Base-by-base conservation (phyloP, 495 filamentous ascomycete genomes). In the Aspergillus panamensis region DNA sequence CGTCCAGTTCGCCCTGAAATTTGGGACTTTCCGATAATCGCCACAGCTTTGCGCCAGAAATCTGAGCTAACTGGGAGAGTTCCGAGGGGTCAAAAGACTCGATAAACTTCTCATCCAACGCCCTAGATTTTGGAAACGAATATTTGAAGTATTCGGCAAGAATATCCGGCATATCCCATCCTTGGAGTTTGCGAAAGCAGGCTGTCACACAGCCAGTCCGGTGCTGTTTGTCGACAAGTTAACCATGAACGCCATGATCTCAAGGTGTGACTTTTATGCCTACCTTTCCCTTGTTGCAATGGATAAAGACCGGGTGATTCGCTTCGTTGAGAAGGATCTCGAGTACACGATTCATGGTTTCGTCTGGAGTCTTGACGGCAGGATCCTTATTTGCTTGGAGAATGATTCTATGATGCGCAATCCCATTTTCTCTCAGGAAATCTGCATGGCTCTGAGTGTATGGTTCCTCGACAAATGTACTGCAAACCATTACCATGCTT, bases 241-340 rank as follows among this genome's bases (percentile, higher is more conserved):
- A 55, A 31, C 13, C 8, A 20, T 5, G 2, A 30, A n/a, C 7
- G 3, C 35, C 13, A 10, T 44, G 1, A 3, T 19, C 25, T 19
- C 13, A 33, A 17, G 0, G 19, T 29, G 17, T 13, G 5, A 6
- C 16, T n/a, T 17, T 25, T 3, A 1, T 19, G 66, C 76, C 57
- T 74, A 88, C 87, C 76, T 87, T 91, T 58, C 91, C 91, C 62
- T 94, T 90, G 63, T 96, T 96, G 73, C 91, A 96, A 63, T 96
- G 91, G 32, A 96, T 83, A 37, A 94, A 75, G 1, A 96, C 63
- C 0, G 91, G 91, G 57, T 92, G 83, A 54, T 91, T 90, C 12
- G 74, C 66, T 7, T 77, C 73, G 64, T 91, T 78, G 35, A 89
- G 72, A 25, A 92, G 76, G 47, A 91, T 68, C 3, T 79, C 69